These are phyloP conservation scores for Aphanomyces euteiches DNA, from an alignment of 352 stramenopile genomes.

Conservation along the genomic window DNA sequence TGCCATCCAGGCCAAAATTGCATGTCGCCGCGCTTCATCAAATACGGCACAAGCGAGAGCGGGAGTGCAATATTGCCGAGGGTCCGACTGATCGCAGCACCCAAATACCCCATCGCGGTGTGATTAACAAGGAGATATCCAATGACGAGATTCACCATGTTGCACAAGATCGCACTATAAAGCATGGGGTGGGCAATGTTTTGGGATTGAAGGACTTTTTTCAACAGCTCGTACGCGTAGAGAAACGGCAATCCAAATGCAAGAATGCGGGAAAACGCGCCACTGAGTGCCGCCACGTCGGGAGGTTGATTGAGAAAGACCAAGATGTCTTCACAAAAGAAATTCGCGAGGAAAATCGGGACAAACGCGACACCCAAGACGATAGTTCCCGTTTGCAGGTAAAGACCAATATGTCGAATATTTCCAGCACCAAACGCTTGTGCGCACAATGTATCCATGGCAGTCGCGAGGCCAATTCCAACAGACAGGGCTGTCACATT, in stretches of 20 bases:
- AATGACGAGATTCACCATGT: constrained; percentile 68
- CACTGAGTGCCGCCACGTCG: constrained; percentile 64
- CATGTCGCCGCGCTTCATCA: constrained; percentile 61
- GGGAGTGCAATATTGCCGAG: constrained; percentile 46
- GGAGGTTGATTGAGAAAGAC: constrained; percentile 61
- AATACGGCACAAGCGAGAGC: constrained; percentile 58
- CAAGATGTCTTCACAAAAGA: constrained; percentile 74
- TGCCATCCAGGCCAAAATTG: constrained; percentile 74
- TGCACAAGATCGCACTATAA: constrained; percentile 64
- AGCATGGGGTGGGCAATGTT: constrained; percentile 85
- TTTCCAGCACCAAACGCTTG: constrained; percentile 83
- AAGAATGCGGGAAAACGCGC: constrained; percentile 59
- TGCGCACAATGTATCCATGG: constrained; percentile 87
- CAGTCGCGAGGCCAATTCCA: constrained; percentile 76
- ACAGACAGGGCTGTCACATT: constrained; percentile 81
- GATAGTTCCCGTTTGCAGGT: constrained; percentile 77
- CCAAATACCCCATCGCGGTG: constrained; percentile 65
- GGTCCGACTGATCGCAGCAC: constrained; percentile 57
- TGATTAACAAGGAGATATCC: constrained; percentile 87
- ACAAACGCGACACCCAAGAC: constrained; percentile 64
- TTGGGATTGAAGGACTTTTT: constrained; percentile 81
- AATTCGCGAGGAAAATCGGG: constrained; percentile 55
- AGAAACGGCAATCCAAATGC: constrained; percentile 80
- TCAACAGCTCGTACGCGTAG: constrained; percentile 73
- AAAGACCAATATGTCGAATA: constrained; percentile 79